Evolutionary conservation across 2,329 filamentous ascomycete species (phyloP), one percentile per base, ranked within the genome.

Genomic region (Aspergillus caelatus): DNA sequence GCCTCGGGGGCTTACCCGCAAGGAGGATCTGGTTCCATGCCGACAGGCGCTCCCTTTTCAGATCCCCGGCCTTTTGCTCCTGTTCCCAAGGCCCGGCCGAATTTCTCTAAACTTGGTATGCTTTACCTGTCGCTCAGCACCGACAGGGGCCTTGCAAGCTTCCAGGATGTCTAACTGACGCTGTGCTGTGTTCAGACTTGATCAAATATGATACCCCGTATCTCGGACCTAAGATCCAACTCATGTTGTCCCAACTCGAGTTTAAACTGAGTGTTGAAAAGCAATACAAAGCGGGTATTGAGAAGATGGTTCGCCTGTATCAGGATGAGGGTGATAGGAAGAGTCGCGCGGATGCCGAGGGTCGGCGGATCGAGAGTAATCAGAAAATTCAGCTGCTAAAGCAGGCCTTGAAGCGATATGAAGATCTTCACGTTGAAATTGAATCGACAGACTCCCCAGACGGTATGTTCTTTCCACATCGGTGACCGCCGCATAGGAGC

Each of bases 191-290:
- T 26, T 46, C 30, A 97, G 95, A 99, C 80, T 84, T 99, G 67
- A 97, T 99, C 82, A 98, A 98, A 88, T 97, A 96, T 81, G 95
- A 99, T 77, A 97, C 94, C 36, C 91, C 92, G 21, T 92, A 97
- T 77, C 89, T 99, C 66, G 95, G 95, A 39, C 94, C 95, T 65
- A 93, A 96, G 70, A 99, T 99, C 74, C 95, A 99, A 82, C 91
- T 98, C 74, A 99, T 99, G 95, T 84, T 99, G 74, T 96, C 95
- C 55, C 95, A 99, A 79, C 90, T 99, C 67, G 93, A 98, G 79
- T 99, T 99, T 84, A 99, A 99, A 82, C 86, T 99, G 65, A 97
- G 95, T 70, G 95, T 99, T 32, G 95, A 99, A 78, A 96, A 97
- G 77, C 95, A 99, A 80, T 99, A 99, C 80, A 93, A 98, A 69